Percentiles rank a stretch among this genome's conserved stretches.
These are phyloP conservation scores for Sarcodon sp. DNA, from an alignment of 768 basidiomycete genomes.

Conservation along the genomic window DNA sequence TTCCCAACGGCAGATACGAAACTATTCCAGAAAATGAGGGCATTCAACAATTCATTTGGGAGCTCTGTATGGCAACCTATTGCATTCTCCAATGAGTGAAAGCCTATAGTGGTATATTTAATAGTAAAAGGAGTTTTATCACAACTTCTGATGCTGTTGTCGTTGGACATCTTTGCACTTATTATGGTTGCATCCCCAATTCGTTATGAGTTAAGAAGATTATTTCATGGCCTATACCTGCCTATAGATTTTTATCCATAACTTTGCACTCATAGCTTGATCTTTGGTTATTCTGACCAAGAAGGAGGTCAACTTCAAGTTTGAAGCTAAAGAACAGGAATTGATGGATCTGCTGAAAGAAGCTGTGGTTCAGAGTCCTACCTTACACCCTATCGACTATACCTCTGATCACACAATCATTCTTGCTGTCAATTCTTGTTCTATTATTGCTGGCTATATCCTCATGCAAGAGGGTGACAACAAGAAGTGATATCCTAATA, in stretches of 20 bases:
- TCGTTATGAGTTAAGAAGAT: slow-evolving; percentile 6
- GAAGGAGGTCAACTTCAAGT: no score
- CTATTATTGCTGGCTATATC: slow-evolving; percentile 13
- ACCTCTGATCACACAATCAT: slow-evolving; percentile 8
- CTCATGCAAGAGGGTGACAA: slow-evolving; percentile 14
- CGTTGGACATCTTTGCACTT: no score
- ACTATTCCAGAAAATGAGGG: slow-evolving; percentile 22
- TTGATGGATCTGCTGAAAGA: slow-evolving; percentile 10
- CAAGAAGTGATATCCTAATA: slow-evolving; percentile 11
- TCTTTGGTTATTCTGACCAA: no score
- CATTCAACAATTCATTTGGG: slow-evolving; percentile 25
- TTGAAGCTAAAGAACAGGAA: slow-evolving; percentile 3
- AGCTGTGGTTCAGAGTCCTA: no score
- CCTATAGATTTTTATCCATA: no score
- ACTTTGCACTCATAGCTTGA: no score
- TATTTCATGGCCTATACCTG: slow-evolving; percentile 18
- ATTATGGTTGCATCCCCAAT: slow-evolving; percentile 18
- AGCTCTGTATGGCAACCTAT: slow-evolving; percentile 23
- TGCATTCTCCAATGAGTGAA: slow-evolving; percentile 23
- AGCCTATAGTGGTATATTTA: slow-evolving; percentile 23
- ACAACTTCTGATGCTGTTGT: slow-evolving; percentile 18
- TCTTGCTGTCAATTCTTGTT: slow-evolving; percentile 10
- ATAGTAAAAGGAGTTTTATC: slow-evolving; percentile 20
- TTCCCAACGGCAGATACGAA: slow-evolving; percentile 17
- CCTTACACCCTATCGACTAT: slow-evolving; percentile 10